phyloP scores from a whole-genome alignment of 2,329 filamentous ascomycete species.

The Penicillium paneum region DNA sequence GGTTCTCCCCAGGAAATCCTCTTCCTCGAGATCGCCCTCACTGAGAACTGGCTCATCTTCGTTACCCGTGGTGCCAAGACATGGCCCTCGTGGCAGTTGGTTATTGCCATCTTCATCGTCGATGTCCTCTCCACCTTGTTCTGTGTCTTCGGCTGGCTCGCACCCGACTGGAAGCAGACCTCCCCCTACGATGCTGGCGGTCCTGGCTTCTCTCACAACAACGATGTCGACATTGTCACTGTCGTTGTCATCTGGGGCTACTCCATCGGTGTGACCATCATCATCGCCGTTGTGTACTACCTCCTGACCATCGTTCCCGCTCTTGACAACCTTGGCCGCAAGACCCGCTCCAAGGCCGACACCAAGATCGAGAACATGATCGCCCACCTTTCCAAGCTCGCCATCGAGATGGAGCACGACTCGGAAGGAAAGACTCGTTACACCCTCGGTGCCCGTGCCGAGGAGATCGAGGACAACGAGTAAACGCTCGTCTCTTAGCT shows the following conservation, averaged over 20 bases:
- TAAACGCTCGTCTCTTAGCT: conserved; percentile 31
- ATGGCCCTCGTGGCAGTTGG: conserved; percentile 70
- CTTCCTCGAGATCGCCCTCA: conserved; percentile 87
- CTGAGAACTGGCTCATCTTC: conserved; percentile 97
- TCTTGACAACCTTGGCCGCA: conserved; percentile 52
- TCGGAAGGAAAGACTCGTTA: conserved; percentile 46
- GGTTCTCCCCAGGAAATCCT: conserved; percentile 73
- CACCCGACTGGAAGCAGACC: conserved; percentile 45
- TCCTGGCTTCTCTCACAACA: conserved; percentile 43
- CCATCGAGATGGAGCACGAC: conserved; percentile 50
- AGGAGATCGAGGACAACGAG: conserved; percentile 46
- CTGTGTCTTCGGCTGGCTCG: conserved; percentile 72
- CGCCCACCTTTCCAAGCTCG: conserved; percentile 51
- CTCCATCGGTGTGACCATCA: conserved; percentile 53
- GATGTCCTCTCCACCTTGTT: conserved; percentile 71
- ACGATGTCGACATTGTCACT: conserved; percentile 57
- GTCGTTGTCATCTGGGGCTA: conserved; percentile 53
- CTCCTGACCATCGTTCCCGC: conserved; percentile 45
- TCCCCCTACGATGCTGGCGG: conserved; percentile 28
- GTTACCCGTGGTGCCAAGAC: conserved; percentile 82
- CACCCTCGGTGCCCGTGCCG: conserved; percentile 42
- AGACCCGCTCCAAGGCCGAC: conserved; percentile 51
- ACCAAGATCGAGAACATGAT: conserved; percentile 55
- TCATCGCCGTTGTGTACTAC: conserved; percentile 53
- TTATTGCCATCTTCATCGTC: conserved; percentile 68